These are phyloP conservation scores for Oropetium thomaeum DNA, from an alignment of 176 grass and related monocot genomes.

Conservation along the genomic window DNA sequence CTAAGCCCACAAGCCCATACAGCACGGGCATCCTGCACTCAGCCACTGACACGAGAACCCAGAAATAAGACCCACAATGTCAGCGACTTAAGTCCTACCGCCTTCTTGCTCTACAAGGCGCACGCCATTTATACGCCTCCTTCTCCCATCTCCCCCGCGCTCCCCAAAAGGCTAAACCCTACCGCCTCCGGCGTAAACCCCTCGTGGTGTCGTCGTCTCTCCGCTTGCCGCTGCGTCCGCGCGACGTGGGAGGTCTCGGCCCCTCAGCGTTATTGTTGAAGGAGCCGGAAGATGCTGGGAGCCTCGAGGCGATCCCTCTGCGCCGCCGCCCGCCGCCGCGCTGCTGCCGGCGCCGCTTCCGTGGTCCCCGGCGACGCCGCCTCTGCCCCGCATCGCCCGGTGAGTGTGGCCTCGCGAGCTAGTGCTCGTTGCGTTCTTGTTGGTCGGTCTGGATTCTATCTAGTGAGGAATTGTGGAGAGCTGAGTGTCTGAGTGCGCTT, in stretches of 20 bases:
- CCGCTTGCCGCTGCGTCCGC: neutral
- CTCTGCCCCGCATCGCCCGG: neutral
- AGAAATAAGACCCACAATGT: accelerated
- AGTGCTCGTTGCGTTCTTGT: neutral
- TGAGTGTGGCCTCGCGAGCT: neutral
- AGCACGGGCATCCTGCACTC: neutral
- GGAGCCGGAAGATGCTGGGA: slow-evolving; percentile 60
- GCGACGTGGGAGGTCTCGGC: neutral
- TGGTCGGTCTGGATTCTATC: neutral
- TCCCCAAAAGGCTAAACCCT: slow-evolving; percentile 28
- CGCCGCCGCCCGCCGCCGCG: slow-evolving; percentile 35
- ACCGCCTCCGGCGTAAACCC: slow-evolving; percentile 35
- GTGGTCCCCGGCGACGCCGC: slow-evolving; percentile 9
- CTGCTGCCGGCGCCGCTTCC: slow-evolving; percentile 28
- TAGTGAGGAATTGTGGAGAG: neutral
- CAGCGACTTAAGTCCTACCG: neutral
- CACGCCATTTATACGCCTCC: slow-evolving; percentile 25
- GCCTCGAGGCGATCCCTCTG: slow-evolving; percentile 75
- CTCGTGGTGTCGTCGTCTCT: slow-evolving; percentile 15
- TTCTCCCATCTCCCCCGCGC: neutral
- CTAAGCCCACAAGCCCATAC: neutral
- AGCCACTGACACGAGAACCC: neutral
- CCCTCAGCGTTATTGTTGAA: neutral
- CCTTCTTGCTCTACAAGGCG: slow-evolving; percentile 44
- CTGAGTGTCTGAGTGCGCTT: neutral